phyloP scores from a whole-genome alignment of 2,329 filamentous ascomycete genomes.

The Scortechinia acanthostroma region DNA sequence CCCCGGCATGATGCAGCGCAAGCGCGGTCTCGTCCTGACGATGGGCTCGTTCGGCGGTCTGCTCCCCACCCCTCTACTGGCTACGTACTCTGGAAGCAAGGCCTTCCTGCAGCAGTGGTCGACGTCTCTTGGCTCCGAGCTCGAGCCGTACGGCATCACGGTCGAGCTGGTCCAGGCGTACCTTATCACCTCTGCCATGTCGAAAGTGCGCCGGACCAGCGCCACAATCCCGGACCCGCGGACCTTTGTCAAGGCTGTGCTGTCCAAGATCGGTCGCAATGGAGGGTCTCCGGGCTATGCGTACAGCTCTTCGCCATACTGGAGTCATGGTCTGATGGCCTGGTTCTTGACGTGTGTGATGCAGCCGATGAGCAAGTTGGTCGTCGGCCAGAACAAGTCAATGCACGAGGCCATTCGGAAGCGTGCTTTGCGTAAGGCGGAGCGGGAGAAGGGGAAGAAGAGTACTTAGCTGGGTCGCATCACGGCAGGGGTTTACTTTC shows the following conservation, averaged over 20 bases:
- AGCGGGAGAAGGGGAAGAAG: conserved; percentile 53
- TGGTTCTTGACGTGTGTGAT: conserved; percentile 64
- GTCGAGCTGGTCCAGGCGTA: conserved; percentile 91
- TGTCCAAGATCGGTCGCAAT: conserved; percentile 73
- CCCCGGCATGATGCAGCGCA: conserved; percentile 76
- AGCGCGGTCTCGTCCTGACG: conserved; percentile 82
- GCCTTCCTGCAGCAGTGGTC: conserved; percentile 98
- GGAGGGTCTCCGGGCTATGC: conserved; percentile 73
- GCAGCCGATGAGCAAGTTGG: conserved; percentile 45
- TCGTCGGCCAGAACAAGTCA: conserved; percentile 51
- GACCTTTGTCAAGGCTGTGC: conserved; percentile 70
- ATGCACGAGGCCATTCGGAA: conserved; percentile 66
- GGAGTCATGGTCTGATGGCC: conserved; percentile 83
- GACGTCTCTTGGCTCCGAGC: conserved; percentile 74
- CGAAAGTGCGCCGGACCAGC: conserved; percentile 79
- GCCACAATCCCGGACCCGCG: conserved; percentile 74
- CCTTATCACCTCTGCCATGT: conserved; percentile 92
- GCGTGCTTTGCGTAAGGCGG: conserved; percentile 64
- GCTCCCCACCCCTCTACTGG: conserved; percentile 82
- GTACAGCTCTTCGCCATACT: conserved; percentile 85
- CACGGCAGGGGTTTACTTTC: not conserved
- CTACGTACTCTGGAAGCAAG: conserved; percentile 95
- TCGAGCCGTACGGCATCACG: conserved; percentile 73
- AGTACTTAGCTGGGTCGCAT: not conserved
- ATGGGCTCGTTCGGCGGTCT: conserved; percentile 96